Evolutionary conservation across 1,284 basidiomycete genomes (phyloP).

Genomic region (Moesziomyces parantarcticus): DNA sequence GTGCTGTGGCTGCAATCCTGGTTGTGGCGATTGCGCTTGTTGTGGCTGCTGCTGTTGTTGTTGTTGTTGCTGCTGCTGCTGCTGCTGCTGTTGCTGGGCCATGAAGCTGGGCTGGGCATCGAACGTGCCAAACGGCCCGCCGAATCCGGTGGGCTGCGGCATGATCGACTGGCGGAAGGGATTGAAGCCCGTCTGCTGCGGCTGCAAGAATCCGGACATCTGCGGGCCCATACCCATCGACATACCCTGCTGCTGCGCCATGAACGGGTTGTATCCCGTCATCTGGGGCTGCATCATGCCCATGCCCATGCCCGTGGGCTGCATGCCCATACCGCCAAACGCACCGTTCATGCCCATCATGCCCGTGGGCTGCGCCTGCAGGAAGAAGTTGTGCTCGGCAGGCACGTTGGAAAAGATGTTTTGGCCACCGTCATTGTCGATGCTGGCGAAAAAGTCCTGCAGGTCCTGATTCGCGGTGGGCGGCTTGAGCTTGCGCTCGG

Average conservation of each 20-base stretch:
- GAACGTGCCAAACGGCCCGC: conserved; percentile 38
- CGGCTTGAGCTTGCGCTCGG: conserved; percentile 44
- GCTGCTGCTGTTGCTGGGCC: conserved; percentile 9
- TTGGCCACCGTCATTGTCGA: conserved; percentile 81
- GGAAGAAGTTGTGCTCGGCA: conserved; percentile 40
- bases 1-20: conserved; percentile 31
- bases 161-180: conserved; percentile 73
- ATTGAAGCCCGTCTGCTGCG: conserved; percentile 80
- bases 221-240: conserved; percentile 69
- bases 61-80: conserved; percentile 28
- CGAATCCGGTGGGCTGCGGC: conserved; percentile 59
- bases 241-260: conserved; percentile 50
- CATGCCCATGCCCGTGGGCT: conserved; percentile 55
- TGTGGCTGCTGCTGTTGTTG: conserved; percentile 28
- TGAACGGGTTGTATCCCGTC: conserved; percentile 70
- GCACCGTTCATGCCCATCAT: conserved; percentile 48
- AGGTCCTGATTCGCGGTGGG: conserved; percentile 70
- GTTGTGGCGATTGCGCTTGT: conserved; percentile 25
- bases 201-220: conserved; percentile 72
- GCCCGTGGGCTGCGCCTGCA: conserved; percentile 54
- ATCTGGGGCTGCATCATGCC: conserved; percentile 67
- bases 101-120: conserved; percentile 30
- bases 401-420: conserved; percentile 74
- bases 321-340: conserved; percentile 69
- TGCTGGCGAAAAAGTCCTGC: conserved; percentile 90